Base-by-base conservation (phyloP, 202 grass and related monocot species). In the Carex sylvatica region DNA sequence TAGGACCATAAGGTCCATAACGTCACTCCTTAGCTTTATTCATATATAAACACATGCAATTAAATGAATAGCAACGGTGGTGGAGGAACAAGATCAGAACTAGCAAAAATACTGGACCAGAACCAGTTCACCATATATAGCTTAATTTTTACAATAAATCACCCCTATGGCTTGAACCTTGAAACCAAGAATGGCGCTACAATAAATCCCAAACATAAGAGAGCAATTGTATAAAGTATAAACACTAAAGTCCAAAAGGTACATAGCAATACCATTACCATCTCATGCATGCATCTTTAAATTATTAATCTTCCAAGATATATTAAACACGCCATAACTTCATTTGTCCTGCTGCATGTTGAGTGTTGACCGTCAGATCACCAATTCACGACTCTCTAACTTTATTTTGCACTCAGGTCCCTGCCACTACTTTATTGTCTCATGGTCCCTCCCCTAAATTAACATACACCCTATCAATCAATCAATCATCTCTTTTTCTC, bases 331-430 rank as follows among this genome's bases (percentile, higher is more conserved):
- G 65, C 31, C 65, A 68, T 38, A n/a, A 33, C 30, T 28, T 28
- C n/a, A 28, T 28, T 51, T 74, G 47, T 74, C 13, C 53, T 8
- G 51, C 7, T 75, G n/a, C n/a, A n/a, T n/a, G n/a, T n/a, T n/a
- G n/a, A n/a, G n/a, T n/a, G 72, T 75, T 75, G 72, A 75, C 49
- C 49, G 49, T 75, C 72, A 55, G 72, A 76, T 76, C 72, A 56
- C 13, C 0, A 33, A 36, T 77, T 77, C 73, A 77, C 73, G 73
- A 77, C 52, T 36, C 69, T 55, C 51, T 4, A 35, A 36, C 73
- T 77, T 77, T 77, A 58, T 18, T 58, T 77, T 77, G 73, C 52
- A 55, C 15, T 35, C 13, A 77, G 73, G 73, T 36, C 51, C 73
- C 49, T 76, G 73, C 73, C 73, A 58, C 52, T 58, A 77, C 73